Base-by-base conservation (phyloP, 2,329 filamentous ascomycete genomes). In the Pseudogymnoascus sp. region DNA sequence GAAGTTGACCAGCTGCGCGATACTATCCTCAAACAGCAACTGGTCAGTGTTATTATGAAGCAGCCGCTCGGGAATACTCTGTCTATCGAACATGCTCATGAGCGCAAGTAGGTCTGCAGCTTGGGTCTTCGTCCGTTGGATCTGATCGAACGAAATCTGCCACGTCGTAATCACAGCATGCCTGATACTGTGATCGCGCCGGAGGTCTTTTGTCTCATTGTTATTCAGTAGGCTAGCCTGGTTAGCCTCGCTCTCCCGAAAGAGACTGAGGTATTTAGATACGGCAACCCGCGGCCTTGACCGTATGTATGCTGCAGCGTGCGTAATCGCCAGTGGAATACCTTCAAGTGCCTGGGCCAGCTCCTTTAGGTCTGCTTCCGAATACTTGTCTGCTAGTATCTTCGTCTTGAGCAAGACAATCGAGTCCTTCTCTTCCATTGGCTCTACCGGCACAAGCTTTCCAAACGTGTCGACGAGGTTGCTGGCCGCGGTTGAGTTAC, bases 321-420 rank as follows among this genome's bases (percentile, higher is more conserved):
- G 61, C 15, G 57, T 48, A 37, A 64, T 64, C 30, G 62, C 61
- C 23, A 63, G 59, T 23, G 61, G 59, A 12, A 63, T 15, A 28
- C 59, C 38, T n/a, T 61, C 58, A 13, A 61, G 58, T 39, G 21
- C 18, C 23, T 37, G 5, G 10, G 21, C 12, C 18, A 35, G 41
- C 28, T 30, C 48, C 23, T 21, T 33, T 45, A 48, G 10, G 26
- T 33, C 34, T 30, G 28, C 23, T 23, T 48, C 28, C 1, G 58
- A 18, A 15, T 8, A 10, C 10, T 41, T 34, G 19, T 33, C 19
- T 37, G 4, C 5, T 10, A 26, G 21, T 21, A 48, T 41, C 12
- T 59, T 59, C 8, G 13, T 39, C 26, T 26, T 30, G 23, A 59
- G 26, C 37, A 45, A 59, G n/a, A n/a, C n/a, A 30, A 30, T 10